Base-by-base conservation (phyloP, 192 early-diverging fungal genomes). In the Entomortierella chlamydospora region DNA sequence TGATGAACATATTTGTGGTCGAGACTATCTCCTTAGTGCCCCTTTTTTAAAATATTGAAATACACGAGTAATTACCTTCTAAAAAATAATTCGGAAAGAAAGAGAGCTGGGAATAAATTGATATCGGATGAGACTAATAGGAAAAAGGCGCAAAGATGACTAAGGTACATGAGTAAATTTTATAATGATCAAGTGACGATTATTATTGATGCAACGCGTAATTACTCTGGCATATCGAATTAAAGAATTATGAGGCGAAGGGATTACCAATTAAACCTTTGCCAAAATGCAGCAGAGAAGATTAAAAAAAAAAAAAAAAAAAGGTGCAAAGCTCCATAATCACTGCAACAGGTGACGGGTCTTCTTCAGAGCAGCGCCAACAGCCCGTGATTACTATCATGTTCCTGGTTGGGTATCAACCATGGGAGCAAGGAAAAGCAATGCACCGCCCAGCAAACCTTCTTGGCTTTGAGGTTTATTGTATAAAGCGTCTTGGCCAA, bases 401-500 rank as follows among this genome's bases (percentile, higher is more conserved):
- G 29, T 62, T 50, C 45, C 61, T 47, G 41, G 61, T 43, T 62
- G 43, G 28, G 29, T 12, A 62, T n/a, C 61, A 62, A 62, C 61
- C 61, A 62, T 62, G 61, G 45, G 61, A 58, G 37, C 29, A 62
- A 62, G 45, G 61, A 50, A 62, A 62, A 62, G 61, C 61, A 50
- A 62, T 62, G 61, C 61, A 31, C 61, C 49, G 18, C 61, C 61
- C 43, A 26, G n/a, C n/a, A 43, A 62, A 62, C 61, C 61, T 49
- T 62, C 61, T 45, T 28, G 12, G 45, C 61, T 28, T 62, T 26
- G 61, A 62, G 61, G 28, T 25, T 62, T 50, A 18, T n/a, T n/a
- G n/a, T 49, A 22, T 20, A 58, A 58, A 58, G 61, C 45, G 61
- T 62, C 61, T 62, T 62, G 61, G 61, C 45, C 1, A 26, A 25